Evolutionary conservation across 2,329 filamentous ascomycete genomes (phyloP).

Genomic region (Colletotrichum sp.): DNA sequence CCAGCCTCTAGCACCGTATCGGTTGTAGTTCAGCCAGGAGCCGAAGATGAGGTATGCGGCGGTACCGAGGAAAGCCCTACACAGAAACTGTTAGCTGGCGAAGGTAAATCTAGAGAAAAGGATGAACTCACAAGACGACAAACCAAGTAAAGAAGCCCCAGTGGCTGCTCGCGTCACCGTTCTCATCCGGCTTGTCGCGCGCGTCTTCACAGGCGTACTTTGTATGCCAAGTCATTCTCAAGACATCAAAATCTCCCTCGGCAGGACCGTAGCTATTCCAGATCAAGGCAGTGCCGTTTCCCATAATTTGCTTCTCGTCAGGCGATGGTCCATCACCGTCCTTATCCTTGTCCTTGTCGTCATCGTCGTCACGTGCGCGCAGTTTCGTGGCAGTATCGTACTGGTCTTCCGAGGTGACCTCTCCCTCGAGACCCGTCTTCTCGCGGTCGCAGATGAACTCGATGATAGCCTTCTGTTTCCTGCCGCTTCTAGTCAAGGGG

Average conservation of each 20-base stretch:
- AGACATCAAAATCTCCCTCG: slow-evolving; percentile 60
- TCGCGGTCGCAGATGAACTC: slow-evolving; percentile 84
- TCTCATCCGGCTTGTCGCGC: slow-evolving; percentile 42
- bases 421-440: slow-evolving; percentile 75
- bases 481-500: slow-evolving; percentile 57
- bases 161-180: slow-evolving; percentile 51
- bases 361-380: slow-evolving; percentile 27
- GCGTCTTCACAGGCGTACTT: slow-evolving; percentile 80
- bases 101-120: not conserved
- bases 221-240: slow-evolving; percentile 85
- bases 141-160: slow-evolving; percentile 99
- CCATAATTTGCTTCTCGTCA: slow-evolving; percentile 56
- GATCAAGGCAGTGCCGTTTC: slow-evolving; percentile 68
- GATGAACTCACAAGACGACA: slow-evolving; percentile 78
- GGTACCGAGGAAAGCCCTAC: slow-evolving; percentile 80
- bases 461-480: slow-evolving; percentile 76
- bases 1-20: slow-evolving; percentile 94
- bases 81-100: slow-evolving; percentile 24
- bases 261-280: slow-evolving; percentile 76
- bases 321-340: slow-evolving; percentile 36
- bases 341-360: slow-evolving; percentile 43
- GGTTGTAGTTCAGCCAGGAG: slow-evolving; percentile 98
- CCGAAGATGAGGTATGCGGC: slow-evolving; percentile 96
- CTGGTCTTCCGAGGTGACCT: slow-evolving; percentile 62
- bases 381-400: slow-evolving; percentile 43